Evolutionary conservation across 192 early-diverging fungal species (phyloP).

Genomic region (Haplosporangium gracile): DNA sequence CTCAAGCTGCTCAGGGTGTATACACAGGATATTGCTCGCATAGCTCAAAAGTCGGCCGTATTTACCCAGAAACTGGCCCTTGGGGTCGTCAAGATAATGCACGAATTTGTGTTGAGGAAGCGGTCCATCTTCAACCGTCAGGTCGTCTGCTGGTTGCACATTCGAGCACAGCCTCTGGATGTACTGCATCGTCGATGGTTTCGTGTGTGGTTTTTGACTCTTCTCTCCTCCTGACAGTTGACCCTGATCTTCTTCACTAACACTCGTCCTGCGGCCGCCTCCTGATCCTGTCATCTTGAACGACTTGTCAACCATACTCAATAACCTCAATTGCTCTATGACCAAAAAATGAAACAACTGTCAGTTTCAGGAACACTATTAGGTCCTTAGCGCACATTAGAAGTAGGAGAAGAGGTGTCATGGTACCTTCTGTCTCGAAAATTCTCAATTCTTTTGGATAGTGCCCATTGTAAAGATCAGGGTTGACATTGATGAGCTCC

Average conservation of each 20-base stretch:
- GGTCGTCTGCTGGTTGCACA: conserved; percentile 9
- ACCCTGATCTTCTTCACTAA: background rate
- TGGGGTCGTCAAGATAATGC: conserved; percentile 19
- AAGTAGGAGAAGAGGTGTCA: too few relatives aligned
- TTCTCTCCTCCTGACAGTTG: background rate
- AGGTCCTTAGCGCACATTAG: too few relatives aligned
- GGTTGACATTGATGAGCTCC: conserved; percentile 43
- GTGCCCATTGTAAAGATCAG: conserved; percentile 37
- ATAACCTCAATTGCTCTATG: background rate
- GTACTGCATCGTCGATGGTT: background rate
- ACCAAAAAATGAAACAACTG: background rate
- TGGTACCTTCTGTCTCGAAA: conserved; percentile 2
- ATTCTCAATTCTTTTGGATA: conserved; percentile 8
- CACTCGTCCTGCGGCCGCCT: background rate
- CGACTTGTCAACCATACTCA: background rate
- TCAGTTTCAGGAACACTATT: too few relatives aligned
- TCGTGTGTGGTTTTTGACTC: background rate
- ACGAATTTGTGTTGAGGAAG: conserved; percentile 33
- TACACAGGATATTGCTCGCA: conserved; percentile 23
- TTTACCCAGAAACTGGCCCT: conserved; percentile 12
- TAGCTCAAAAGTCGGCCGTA: conserved; percentile 36
- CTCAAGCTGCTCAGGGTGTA: background rate
- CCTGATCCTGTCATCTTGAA: background rate
- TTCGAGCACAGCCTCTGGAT: conserved; percentile 23
- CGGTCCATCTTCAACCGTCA: background rate